These are phyloP conservation scores for Cunninghamia lanceolata DNA, from an alignment of 75 land plant genomes.

Conservation along the genomic window DNA sequence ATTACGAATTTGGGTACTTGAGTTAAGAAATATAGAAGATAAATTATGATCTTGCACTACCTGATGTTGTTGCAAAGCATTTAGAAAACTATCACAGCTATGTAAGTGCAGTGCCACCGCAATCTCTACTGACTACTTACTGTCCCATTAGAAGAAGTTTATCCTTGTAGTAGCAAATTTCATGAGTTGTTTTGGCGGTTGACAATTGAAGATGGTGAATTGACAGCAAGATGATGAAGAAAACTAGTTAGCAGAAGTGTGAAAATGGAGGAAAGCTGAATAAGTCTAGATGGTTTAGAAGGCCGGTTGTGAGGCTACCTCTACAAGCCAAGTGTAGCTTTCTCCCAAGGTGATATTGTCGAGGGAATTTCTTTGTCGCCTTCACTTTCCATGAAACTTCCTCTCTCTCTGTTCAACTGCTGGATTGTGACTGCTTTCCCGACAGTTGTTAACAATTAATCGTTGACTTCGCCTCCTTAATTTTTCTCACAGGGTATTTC, in stretches of 20 bases:
- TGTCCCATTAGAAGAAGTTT: no score
- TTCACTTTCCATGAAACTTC: not conserved
- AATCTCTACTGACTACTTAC: no score
- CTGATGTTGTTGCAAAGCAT: no score
- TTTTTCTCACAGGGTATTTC: not conserved
- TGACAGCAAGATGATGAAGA: no score
- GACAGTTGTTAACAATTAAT: not conserved
- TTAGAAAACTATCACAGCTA: no score
- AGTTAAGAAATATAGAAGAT: no score
- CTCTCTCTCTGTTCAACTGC: not conserved
- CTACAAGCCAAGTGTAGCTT: not conserved
- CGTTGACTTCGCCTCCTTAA: not conserved
- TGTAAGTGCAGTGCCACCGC: no score
- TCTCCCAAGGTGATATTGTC: not conserved
- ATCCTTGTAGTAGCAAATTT: no score
- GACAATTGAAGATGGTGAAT: no score
- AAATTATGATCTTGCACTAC: no score
- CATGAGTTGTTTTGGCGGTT: no score
- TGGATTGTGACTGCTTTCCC: not conserved
- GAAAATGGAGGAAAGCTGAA: not conserved
- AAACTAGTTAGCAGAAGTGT: not conserved
- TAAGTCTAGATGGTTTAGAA: not conserved
- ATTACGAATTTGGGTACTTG: not conserved
- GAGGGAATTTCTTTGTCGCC: not conserved
- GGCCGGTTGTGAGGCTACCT: not conserved